phyloP scores from a whole-genome alignment of 768 basidiomycete genomes.

The Stropharia rugosoannulata region DNA sequence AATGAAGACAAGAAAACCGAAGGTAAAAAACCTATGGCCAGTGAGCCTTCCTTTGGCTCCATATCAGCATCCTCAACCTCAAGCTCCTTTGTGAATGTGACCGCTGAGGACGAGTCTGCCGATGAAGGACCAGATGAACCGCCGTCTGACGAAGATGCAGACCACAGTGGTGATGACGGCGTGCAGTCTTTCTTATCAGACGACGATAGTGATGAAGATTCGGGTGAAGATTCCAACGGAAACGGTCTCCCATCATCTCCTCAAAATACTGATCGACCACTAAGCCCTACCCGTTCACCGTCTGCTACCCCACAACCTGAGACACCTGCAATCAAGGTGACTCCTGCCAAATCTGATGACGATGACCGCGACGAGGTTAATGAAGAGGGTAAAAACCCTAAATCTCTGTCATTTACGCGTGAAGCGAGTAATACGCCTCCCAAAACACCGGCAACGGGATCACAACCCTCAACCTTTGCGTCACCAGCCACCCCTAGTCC shows the following conservation, averaged over 20 bases:
- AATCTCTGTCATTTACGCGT: slow-evolving; percentile 30
- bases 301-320: slow-evolving; percentile 63
- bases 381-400: slow-evolving; percentile 15
- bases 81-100: slow-evolving; percentile 24
- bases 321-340: slow-evolving; percentile 37
- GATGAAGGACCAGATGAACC: background rate
- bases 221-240: slow-evolving; percentile 21
- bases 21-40: background rate
- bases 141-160: slow-evolving; percentile 7
- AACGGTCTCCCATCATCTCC: slow-evolving; percentile 19
- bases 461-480: slow-evolving; percentile 33
- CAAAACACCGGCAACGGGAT: slow-evolving; percentile 53
- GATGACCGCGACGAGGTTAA: slow-evolving; percentile 21
- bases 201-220: slow-evolving; percentile 25
- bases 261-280: slow-evolving; percentile 34
- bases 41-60: slow-evolving; percentile 11
- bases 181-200: slow-evolving; percentile 31
- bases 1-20: slow-evolving; percentile 2
- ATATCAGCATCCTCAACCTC: slow-evolving; percentile 20
- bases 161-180: slow-evolving; percentile 5
- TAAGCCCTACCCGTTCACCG: slow-evolving; percentile 47
- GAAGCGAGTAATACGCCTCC: slow-evolving; percentile 63
- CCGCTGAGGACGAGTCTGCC: slow-evolving; percentile 2
- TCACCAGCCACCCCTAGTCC: slow-evolving; percentile 29
- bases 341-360: slow-evolving; percentile 29